phyloP scores from a whole-genome alignment of 768 basidiomycete species.

The Leccinum rimulosum region DNA sequence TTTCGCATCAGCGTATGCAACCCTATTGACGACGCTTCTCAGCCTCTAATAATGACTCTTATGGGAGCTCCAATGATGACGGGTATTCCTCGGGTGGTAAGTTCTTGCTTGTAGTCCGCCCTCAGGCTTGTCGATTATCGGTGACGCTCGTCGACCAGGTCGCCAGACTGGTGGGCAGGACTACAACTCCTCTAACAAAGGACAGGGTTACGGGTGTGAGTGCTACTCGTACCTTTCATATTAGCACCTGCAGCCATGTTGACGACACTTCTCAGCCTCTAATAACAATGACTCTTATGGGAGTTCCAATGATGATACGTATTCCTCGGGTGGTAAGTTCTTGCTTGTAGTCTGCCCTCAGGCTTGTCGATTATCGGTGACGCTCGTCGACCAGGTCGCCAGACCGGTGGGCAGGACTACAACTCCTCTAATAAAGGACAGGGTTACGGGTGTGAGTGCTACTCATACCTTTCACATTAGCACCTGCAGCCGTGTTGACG shows the following conservation, averaged over 20 bases:
- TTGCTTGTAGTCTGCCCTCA: neutral
- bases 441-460: slow-evolving; percentile 12
- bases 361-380: slow-evolving; percentile 11
- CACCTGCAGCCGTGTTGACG: neutral
- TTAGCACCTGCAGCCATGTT: neutral
- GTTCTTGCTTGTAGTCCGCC: neutral
- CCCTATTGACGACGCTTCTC: neutral
- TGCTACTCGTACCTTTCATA: neutral
- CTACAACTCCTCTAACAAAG: neutral
- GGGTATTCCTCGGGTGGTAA: neutral
- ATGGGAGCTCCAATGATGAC: neutral
- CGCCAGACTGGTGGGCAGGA: slow-evolving; percentile 1
- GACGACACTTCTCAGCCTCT: neutral
- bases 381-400: slow-evolving; percentile 35
- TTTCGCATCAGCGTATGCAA: neutral
- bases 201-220: slow-evolving; percentile 17
- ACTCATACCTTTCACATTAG: neutral
- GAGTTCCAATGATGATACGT: neutral
- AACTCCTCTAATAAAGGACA: slow-evolving; percentile 51
- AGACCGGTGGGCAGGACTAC: slow-evolving; percentile 65
- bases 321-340: slow-evolving; percentile 1
- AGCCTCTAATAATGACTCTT: slow-evolving; percentile 30
- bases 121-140: neutral
- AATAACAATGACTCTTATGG: neutral
- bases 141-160: slow-evolving; percentile 8